Base-by-base conservation (phyloP, 805 yeast genomes). In the Komagataella pseudopastoris region DNA sequence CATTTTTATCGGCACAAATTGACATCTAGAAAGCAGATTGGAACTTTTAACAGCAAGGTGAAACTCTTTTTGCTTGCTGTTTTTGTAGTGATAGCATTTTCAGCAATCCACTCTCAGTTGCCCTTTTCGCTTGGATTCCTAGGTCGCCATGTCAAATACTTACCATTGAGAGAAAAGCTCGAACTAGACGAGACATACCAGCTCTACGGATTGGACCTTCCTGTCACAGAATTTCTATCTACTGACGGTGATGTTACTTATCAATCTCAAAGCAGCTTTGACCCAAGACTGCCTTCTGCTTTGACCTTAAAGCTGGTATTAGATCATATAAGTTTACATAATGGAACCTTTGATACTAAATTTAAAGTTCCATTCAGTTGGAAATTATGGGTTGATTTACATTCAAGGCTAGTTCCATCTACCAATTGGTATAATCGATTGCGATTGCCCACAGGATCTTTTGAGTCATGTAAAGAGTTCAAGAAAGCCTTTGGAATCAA, bases 241-340 rank as follows among this genome's bases (percentile, higher is more conserved):
- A 6, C 20, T 12, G 7, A 20, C 20, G 17, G 20, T 43, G 44
- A 20, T n/a, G 4, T 44, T n/a, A 12, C 44, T 51, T 48, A 6
- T 23, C 20, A 20, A 18, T 43, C 2, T 18, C 20, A 20, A 20
- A 20, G 3, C 20, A 20, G 17, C n/a, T 61, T 58, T 45, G 73
- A 69, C 52, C 69, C 67, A 2, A 53, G 72, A 30, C 52, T 67
- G 6, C 53, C 65, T 44, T 67, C 66, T 5, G 63, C 65, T 7
- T 52, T 68, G 5, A 59, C 64, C 62, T 49, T 63, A 17, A 46
- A 52, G 16, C 51, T 54, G 16, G 44, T 61, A 20, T 52, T 55
- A 23, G 20, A 49, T 45, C 58, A 56, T 47, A 47, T 63, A 14
- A 23, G 50, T 8, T 52, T 54, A 22, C 52, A 59, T 24, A 39